phyloP scores from a whole-genome alignment of 2,329 filamentous ascomycete genomes.

The Aspergillus melleus region DNA sequence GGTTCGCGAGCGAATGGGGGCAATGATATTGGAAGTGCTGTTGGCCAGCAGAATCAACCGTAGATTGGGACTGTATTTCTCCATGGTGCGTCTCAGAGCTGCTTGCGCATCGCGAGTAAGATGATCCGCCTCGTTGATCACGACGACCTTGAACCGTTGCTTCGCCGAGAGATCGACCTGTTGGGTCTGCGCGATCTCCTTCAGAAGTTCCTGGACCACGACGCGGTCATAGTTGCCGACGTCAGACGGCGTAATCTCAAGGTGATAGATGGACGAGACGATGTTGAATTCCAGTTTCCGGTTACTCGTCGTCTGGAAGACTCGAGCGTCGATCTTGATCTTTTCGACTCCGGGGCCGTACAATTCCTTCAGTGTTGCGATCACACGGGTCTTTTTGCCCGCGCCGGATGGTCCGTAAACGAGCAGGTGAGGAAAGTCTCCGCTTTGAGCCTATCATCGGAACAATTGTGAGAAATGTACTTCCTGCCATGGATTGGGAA shows the following conservation, averaged over 20 bases:
- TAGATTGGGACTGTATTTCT: constrained; percentile 97
- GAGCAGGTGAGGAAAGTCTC: constrained; percentile 95
- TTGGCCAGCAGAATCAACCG: constrained; percentile 90
- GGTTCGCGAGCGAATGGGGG: constrained; percentile 91
- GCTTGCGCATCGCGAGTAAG: constrained; percentile 93
- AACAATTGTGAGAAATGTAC: background rate
- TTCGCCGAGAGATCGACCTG: constrained; percentile 92
- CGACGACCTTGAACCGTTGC: constrained; percentile 96
- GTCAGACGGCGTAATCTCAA: constrained; percentile 96
- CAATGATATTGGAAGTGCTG: constrained; percentile 97
- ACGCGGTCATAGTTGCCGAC: constrained; percentile 96
- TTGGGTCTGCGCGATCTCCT: constrained; percentile 97
- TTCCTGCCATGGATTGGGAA: background rate
- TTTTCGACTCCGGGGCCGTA: constrained; percentile 98
- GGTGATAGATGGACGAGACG: constrained; percentile 92
- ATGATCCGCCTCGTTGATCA: constrained; percentile 98
- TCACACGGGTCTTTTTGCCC: constrained; percentile 96
- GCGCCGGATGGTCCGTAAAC: constrained; percentile 96
- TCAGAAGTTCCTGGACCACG: constrained; percentile 90
- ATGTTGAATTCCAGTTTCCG: constrained; percentile 99
- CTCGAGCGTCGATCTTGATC: constrained; percentile 97
- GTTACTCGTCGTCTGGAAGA: constrained; percentile 93
- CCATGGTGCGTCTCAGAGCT: constrained; percentile 92
- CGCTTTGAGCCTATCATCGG: constrained; percentile 78
- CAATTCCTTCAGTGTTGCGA: constrained; percentile 90